Base-by-base conservation (phyloP, 2,329 filamentous ascomycete genomes). In the Cercospora citrullina region DNA sequence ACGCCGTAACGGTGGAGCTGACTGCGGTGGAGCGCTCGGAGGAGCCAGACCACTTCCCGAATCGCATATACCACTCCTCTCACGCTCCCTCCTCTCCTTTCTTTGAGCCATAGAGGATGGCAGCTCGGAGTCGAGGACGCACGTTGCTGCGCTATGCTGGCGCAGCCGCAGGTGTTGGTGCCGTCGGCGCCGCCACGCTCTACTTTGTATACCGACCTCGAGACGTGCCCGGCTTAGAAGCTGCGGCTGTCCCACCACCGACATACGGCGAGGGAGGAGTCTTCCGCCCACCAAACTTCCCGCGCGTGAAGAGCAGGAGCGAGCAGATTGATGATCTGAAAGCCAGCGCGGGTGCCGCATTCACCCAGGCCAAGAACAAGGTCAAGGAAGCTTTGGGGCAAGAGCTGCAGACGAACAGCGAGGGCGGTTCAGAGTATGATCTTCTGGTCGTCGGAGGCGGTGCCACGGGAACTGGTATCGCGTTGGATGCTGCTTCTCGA, bases 401-500 rank as follows among this genome's bases (percentile, higher is more conserved):
- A 63, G 62, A 75, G 57, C 72, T 77, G 64, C 71, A 75, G 16
- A 73, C 72, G 60, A 73, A 75, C 59, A 60, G 67, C 64, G 69
- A 68, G 8, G 67, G 60, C 23, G 71, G 68, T 61, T 78, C 80
- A 16, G 85, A 89, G 63, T 94, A 94, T 75, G 92, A 94, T 77
- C 83, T 95, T 48, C 83, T 94, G 71, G 84, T 95, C 74, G 92
- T 94, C 74, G 91, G 91, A 66, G 91, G 88, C 71, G 91, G 91
- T 71, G 91, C 91, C 14, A 94, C 92, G 1, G 91, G 91, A 14
- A 86, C 91, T 5, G 91, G 91, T 26, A 92, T 95, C 74, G 91
- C 92, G 12, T 86, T 95, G 57, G 91, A 95, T 79, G 91, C 91
- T 39, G 90, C 89, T 23, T 94, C 91, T 2, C 86, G 91, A 73